Conservation (phyloP, 495 filamentous ascomycete species). For the Hamigera avellanea region DNA sequence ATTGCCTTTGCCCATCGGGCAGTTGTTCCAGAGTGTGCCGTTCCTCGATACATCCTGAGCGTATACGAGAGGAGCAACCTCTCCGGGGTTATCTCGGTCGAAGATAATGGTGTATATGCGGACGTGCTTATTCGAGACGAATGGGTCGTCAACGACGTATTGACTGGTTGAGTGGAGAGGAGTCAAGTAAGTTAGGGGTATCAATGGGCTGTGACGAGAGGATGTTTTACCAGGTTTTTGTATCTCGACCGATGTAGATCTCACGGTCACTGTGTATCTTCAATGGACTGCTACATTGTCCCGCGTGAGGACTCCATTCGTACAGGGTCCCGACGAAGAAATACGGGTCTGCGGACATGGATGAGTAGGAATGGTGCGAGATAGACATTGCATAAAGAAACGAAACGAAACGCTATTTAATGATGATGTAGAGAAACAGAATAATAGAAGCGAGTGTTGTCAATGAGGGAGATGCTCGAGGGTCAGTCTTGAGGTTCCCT, state of each 20-base stretch:
- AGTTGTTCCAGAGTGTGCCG: constrained; percentile 42
- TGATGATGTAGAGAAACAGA: too few relatives aligned
- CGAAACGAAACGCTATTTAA: too few relatives aligned
- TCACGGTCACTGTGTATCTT: constrained; percentile 20
- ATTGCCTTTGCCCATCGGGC: constrained; percentile 27
- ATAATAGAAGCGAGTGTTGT: too few relatives aligned
- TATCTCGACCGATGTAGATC: constrained; percentile 28
- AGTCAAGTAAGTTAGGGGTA: neutral
- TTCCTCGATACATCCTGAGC: constrained; percentile 49
- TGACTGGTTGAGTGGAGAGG: constrained; percentile 22
- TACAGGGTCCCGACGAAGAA: constrained; percentile 16
- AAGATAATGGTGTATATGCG: constrained; percentile 51
- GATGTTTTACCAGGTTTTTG: constrained; percentile 13
- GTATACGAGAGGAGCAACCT: constrained; percentile 42
- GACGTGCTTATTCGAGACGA: constrained; percentile 46
- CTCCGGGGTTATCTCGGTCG: constrained; percentile 20
- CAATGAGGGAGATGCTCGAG: too few relatives aligned
- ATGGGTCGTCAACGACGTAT: constrained; percentile 25
- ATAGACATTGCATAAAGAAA: too few relatives aligned
- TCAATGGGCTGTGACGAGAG: constrained; percentile 1
- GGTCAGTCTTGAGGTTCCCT: too few relatives aligned
- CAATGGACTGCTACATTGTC: constrained; percentile 1
- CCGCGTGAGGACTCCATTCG: constrained; percentile 9
- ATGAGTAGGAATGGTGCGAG: too few relatives aligned
- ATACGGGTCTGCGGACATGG: neutral